Percentiles rank a stretch among this genome's conserved stretches.
Conservation (phyloP, 176 grass and related monocot genomes). For the Lolium perenne region DNA sequence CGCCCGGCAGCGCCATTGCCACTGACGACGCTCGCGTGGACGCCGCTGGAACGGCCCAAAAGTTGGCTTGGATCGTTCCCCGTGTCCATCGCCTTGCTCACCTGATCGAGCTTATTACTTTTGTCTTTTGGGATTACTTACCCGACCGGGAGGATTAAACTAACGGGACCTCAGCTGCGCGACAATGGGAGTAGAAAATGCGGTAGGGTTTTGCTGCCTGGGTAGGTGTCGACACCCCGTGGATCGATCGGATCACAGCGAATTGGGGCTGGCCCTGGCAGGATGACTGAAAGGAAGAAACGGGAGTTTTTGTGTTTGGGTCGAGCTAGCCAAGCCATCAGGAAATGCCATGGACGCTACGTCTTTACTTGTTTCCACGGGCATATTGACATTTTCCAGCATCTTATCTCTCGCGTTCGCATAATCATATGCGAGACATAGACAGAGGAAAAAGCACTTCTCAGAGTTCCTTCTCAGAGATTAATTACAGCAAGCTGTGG, state of each 20-base stretch:
- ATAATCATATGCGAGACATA: not conserved
- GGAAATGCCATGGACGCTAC: not conserved
- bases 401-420: not conserved
- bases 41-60: not conserved
- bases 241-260: not conserved
- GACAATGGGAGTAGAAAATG: conserved; percentile 34
- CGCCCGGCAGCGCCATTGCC: conserved; percentile 24
- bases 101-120: not conserved
- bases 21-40: conserved; percentile 38
- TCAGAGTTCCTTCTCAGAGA: too few relatives aligned
- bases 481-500: too few relatives aligned
- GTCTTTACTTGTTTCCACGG: not conserved
- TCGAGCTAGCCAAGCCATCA: not conserved
- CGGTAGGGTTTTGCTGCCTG: not conserved
- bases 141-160: conserved; percentile 35
- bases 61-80: conserved; percentile 9
- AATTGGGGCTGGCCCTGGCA: not conserved
- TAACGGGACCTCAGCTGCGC: not conserved
- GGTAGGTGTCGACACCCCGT: conserved; percentile 44
- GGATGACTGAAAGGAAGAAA: not conserved
- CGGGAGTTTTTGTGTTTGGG: not conserved
- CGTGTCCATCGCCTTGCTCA: not conserved
- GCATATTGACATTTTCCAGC: not conserved
- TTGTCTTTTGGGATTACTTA: conserved; percentile 18
- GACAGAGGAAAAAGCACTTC: not conserved